Base-by-base conservation (phyloP, 1,284 basidiomycete genomes). In the Austroboletus rostrupii region DNA sequence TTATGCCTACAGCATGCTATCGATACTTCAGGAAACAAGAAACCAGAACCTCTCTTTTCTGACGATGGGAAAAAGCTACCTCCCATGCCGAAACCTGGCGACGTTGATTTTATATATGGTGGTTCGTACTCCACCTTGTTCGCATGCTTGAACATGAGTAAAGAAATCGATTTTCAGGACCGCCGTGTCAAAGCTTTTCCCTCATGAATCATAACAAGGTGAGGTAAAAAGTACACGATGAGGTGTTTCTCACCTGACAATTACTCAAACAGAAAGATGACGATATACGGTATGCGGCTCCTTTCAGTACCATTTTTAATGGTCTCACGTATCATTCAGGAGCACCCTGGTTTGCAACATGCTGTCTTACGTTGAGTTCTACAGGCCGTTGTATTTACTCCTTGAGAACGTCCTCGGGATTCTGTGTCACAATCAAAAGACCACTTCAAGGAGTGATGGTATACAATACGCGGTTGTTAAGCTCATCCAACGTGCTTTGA, bases 291-390 rank as follows among this genome's bases (percentile, higher is more conserved):
- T 80, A 65, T 26, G 57, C 38, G 9, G 38, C 8, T 16, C 8
- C 26, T 49, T 41, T n/a, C 13, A 17, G 26, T 42, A 16, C 3
- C 7, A 33, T 26, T 19, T 21, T 19, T 12, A 1, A 3, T 17
- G 23, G 39, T 11, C 26, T 47, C 43, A 56, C 45, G 35, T 37
- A 33, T 17, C 29, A 46, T 44, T 35, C 48, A 85, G 83, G 57
- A 80, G 78, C 26, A 81, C 83, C 3, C 68, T 87, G 39, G 72
- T 81, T 1, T 79, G 77, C 59, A 85, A 83, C 51, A 85, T 86
- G 79, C 67, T 89, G 5, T 81, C 81, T n/a, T 87, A 77, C 57
- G 80, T 85, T n/a, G 86, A 89, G 56, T 74, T 78, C 51, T 87
- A 85, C 56, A 66, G 72, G 32, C 83, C 85, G 0, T 66, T 67